Conservation (phyloP, 805 yeast genomes). For the Torulaspora microellipsoides region DNA sequence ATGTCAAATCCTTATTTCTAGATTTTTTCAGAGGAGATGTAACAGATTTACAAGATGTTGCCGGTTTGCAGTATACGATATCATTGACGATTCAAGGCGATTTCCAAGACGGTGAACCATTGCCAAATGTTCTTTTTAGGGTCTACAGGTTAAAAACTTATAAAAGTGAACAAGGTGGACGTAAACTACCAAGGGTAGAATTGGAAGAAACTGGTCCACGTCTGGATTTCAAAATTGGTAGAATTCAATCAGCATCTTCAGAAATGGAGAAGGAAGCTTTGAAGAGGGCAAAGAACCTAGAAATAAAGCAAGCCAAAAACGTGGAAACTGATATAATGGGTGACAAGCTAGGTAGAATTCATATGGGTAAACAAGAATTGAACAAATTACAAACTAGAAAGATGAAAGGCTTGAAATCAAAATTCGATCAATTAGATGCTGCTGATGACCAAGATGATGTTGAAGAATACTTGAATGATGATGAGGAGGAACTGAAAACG, state of each 20-base stretch:
- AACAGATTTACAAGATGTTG: constrained; percentile 81
- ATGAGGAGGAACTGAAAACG: constrained; percentile 37
- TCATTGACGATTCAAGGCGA: constrained; percentile 75
- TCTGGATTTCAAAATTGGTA: constrained; percentile 85
- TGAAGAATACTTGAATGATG: constrained; percentile 43
- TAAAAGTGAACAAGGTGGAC: constrained; percentile 63
- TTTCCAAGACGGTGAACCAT: constrained; percentile 57
- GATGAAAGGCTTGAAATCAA: constrained; percentile 94
- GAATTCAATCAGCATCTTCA: constrained; percentile 74
- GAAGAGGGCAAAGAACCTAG: constrained; percentile 74
- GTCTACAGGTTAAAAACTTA: constrained; percentile 82
- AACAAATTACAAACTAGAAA: constrained; percentile 89
- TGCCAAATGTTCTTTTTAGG: constrained; percentile 84
- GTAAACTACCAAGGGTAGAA: constrained; percentile 86
- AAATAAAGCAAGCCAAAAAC: constrained; percentile 81
- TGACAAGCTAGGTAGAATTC: constrained; percentile 94
- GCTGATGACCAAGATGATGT: constrained; percentile 46
- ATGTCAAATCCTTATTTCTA: constrained; percentile 79
- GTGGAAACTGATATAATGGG: constrained; percentile 85
- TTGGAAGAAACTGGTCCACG: constrained; percentile 94
- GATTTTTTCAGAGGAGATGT: constrained; percentile 88
- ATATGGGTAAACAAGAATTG: constrained; percentile 93
- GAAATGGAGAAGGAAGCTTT: constrained; percentile 89
- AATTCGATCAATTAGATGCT: constrained; percentile 66
- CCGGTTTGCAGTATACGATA: constrained; percentile 89